A percentile compares a stretch with the other conserved stretches of the same genome.
Evolutionary conservation across 192 early-diverging fungal species (phyloP).

Genomic region (Linnemannia exigua): DNA sequence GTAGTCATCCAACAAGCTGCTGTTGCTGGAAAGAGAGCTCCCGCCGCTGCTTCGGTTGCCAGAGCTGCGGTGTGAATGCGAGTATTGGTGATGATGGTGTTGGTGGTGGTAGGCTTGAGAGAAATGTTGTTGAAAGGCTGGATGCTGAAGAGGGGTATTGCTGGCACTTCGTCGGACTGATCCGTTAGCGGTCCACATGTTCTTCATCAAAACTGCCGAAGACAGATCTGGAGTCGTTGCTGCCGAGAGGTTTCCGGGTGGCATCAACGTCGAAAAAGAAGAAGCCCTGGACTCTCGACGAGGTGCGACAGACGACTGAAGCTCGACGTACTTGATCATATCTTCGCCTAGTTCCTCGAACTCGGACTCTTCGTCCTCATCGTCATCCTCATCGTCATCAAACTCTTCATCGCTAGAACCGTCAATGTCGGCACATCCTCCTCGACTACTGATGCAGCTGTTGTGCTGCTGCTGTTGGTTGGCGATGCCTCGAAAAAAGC

Average conservation of each 20-base stretch:
- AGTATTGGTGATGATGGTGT: slow-evolving; percentile 17
- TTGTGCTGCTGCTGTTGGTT: background rate
- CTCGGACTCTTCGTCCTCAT: slow-evolving; percentile 50
- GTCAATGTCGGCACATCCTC: background rate
- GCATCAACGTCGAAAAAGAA: slow-evolving; percentile 11
- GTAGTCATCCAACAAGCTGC: slow-evolving; percentile 27
- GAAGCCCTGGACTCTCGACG: slow-evolving; percentile 33
- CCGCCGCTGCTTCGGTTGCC: slow-evolving; percentile 16
- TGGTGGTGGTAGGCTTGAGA: background rate
- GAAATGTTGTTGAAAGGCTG: background rate
- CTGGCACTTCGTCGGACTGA: slow-evolving; percentile 7
- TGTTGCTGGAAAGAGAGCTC: background rate
- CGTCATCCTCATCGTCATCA: slow-evolving; percentile 29
- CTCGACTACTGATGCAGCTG: background rate
- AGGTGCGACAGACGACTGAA: slow-evolving; percentile 34
- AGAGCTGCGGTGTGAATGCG: background rate
- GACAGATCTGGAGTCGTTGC: slow-evolving; percentile 36
- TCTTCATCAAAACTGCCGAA: slow-evolving; percentile 35
- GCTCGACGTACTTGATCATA: slow-evolving; percentile 55
- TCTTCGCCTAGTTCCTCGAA: slow-evolving; percentile 53
- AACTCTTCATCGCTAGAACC: background rate
- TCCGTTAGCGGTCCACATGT: slow-evolving; percentile 23
- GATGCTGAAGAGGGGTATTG: slow-evolving; percentile 19
- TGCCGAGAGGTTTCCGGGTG: background rate
- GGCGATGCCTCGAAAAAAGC: slow-evolving; percentile 1